Evolutionary conservation across 768 basidiomycete species (phyloP).

Genomic region (Tulasnella sp.): DNA sequence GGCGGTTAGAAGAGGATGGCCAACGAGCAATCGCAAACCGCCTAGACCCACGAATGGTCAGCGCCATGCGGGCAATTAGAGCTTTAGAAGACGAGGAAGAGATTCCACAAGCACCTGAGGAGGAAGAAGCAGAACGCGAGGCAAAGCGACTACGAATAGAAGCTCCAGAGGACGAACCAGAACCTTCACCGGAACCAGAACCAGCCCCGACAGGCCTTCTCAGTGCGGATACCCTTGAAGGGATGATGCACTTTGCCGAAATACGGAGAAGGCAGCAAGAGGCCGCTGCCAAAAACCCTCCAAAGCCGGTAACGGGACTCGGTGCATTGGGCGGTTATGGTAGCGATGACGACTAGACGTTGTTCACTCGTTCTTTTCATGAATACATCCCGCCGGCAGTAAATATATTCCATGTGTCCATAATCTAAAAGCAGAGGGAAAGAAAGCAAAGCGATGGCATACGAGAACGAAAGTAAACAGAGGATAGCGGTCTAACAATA

Average conservation of each 20-base stretch:
- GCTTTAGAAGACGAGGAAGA: slow-evolving; percentile 72
- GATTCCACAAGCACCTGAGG: slow-evolving; percentile 28
- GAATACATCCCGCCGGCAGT: no score
- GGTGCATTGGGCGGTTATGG: slow-evolving; percentile 65
- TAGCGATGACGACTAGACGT: slow-evolving; percentile 60
- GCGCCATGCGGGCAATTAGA: slow-evolving; percentile 74
- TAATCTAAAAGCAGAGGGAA: no score
- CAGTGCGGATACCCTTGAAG: slow-evolving; percentile 74
- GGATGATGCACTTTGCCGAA: slow-evolving; percentile 82
- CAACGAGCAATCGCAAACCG: slow-evolving; percentile 69
- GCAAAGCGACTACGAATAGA: slow-evolving; percentile 22
- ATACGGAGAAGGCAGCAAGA: slow-evolving; percentile 57
- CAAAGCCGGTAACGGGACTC: slow-evolving; percentile 34
- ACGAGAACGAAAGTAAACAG: no score
- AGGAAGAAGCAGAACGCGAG: slow-evolving; percentile 27
- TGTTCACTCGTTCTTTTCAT: no score
- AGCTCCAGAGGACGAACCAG: slow-evolving; percentile 25
- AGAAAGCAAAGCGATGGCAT: no score
- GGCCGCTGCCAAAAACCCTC: slow-evolving; percentile 25
- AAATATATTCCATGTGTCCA: no score
- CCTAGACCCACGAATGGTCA: slow-evolving; percentile 79
- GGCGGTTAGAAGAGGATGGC: slow-evolving; percentile 70
- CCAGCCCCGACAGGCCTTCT: slow-evolving; percentile 48
- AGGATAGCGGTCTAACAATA: no score
- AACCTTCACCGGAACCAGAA: slow-evolving; percentile 25